These are phyloP conservation scores for Macadamia integrifolia DNA, from an alignment of 164 flowering plant genomes.

Conservation along the genomic window DNA sequence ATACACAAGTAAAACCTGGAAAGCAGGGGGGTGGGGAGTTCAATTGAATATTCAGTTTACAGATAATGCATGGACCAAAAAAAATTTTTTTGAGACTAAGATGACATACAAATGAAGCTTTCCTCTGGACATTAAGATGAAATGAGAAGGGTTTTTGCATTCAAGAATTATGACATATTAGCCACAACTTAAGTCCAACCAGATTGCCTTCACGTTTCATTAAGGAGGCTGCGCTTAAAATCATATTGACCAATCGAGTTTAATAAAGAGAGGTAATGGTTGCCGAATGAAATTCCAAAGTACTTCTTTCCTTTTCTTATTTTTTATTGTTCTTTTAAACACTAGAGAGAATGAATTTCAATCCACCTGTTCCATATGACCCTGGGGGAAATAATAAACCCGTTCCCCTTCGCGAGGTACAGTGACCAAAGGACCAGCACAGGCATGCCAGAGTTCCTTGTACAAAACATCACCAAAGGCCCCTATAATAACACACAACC, in stretches of 20 bases:
- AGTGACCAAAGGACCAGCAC: constrained; percentile 88
- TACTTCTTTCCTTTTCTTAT: background rate
- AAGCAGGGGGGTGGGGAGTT: too few relatives aligned
- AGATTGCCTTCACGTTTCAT: too few relatives aligned
- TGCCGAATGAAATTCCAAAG: too few relatives aligned
- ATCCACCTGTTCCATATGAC: constrained; percentile 90
- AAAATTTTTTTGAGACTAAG: background rate
- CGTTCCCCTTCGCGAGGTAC: constrained; percentile 82
- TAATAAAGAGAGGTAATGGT: too few relatives aligned
- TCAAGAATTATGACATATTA: too few relatives aligned
- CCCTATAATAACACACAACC: constrained; percentile 20
- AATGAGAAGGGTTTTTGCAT: too few relatives aligned
- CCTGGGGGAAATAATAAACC: constrained; percentile 89
- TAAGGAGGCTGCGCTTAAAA: too few relatives aligned
- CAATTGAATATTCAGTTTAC: too few relatives aligned
- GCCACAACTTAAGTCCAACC: too few relatives aligned
- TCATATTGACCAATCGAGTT: too few relatives aligned
- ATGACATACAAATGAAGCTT: background rate
- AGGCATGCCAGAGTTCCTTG: constrained; percentile 86
- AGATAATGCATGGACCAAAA: background rate
- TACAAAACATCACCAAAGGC: constrained; percentile 44
- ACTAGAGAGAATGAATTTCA: background rate
- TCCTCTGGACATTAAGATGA: too few relatives aligned
- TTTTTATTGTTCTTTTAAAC: background rate
- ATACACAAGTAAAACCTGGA: background rate